A percentile compares a stretch with the other conserved stretches of the same genome.
These are phyloP conservation scores for Colletotrichum sojae DNA, from an alignment of 2,329 filamentous ascomycete genomes.

Conservation along the genomic window DNA sequence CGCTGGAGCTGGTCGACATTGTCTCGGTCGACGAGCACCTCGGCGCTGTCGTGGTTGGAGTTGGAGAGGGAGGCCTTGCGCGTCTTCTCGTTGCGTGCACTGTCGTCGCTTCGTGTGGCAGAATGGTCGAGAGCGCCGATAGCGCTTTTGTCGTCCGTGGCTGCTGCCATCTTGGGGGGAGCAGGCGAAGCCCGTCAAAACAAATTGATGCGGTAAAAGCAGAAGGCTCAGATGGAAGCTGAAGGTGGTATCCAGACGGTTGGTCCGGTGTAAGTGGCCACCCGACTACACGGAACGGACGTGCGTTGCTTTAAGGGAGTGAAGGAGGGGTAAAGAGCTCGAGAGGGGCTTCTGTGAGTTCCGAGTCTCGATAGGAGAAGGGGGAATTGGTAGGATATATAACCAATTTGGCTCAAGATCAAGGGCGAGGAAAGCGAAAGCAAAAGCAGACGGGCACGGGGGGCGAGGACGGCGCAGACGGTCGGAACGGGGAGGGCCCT, in stretches of 20 bases:
- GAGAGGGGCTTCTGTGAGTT: not conserved
- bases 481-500: slow-evolving; percentile 23
- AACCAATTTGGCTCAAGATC: not conserved
- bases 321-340: not conserved
- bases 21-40: slow-evolving; percentile 15
- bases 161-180: slow-evolving; percentile 1
- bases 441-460: not conserved
- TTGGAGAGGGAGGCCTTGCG: slow-evolving; percentile 6
- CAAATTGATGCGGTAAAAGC: not conserved
- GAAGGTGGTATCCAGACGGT: not conserved
- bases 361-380: not conserved
- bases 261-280: slow-evolving; percentile 4
- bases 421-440: not conserved
- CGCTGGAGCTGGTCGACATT: slow-evolving; percentile 48
- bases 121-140: not conserved
- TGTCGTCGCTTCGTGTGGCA: slow-evolving; percentile 8
- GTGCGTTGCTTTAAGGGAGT: not conserved
- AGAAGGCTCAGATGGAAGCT: not conserved
- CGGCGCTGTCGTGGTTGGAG: slow-evolving; percentile 7
- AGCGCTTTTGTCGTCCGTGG: slow-evolving; percentile 1
- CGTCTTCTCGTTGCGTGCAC: slow-evolving; percentile 21
- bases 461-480: slow-evolving; percentile 4
- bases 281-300: not conserved
- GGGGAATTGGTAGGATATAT: not conserved
- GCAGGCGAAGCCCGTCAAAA: not conserved